phyloP scores from a whole-genome alignment of 1,139 yeast genomes.

The Geotrichum aggregatum region DNA sequence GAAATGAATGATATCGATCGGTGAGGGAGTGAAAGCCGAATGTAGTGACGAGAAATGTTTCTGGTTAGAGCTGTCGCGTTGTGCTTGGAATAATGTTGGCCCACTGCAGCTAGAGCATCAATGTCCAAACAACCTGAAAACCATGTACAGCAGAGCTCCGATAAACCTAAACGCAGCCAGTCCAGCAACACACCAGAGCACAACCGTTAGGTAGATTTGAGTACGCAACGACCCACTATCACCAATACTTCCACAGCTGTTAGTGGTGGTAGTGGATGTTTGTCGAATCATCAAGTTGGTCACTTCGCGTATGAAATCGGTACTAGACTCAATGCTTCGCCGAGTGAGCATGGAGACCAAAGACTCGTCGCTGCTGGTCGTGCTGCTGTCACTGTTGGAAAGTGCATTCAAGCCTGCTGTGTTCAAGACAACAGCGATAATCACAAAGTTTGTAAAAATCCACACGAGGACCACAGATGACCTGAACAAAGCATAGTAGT shows the following conservation, averaged over 20 bases:
- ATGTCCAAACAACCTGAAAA: slow-evolving; percentile 34
- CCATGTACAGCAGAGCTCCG: slow-evolving; percentile 43
- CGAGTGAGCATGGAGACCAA: slow-evolving; percentile 5
- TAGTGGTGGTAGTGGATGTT: slow-evolving; percentile 14
- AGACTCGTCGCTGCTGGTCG: slow-evolving; percentile 15
- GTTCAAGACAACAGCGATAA: slow-evolving; percentile 64
- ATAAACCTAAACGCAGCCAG: slow-evolving; percentile 65
- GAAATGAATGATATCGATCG: too few species aligned
- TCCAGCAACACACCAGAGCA: slow-evolving; percentile 73
- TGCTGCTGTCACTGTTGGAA: slow-evolving; percentile 25
- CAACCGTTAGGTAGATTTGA: slow-evolving; percentile 60
- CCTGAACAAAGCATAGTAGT: slow-evolving; percentile 72
- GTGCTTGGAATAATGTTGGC: neutral
- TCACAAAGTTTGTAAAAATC: slow-evolving; percentile 68
- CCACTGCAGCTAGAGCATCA: slow-evolving; percentile 18
- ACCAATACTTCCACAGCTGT: slow-evolving; percentile 29
- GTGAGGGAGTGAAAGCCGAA: too few species aligned
- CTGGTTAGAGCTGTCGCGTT: too few species aligned
- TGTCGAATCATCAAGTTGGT: slow-evolving; percentile 16
- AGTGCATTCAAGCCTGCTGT: slow-evolving; percentile 53
- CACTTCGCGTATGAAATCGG: slow-evolving; percentile 10
- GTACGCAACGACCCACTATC: slow-evolving; percentile 30
- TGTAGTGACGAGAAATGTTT: too few species aligned
- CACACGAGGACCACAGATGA: slow-evolving; percentile 74
- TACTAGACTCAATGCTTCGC: slow-evolving; percentile 15